Percentiles rank a stretch among this genome's conserved stretches.
These are phyloP conservation scores for Mortierella sp. DNA, from an alignment of 371 early-diverging fungal species.

Conservation along the genomic window DNA sequence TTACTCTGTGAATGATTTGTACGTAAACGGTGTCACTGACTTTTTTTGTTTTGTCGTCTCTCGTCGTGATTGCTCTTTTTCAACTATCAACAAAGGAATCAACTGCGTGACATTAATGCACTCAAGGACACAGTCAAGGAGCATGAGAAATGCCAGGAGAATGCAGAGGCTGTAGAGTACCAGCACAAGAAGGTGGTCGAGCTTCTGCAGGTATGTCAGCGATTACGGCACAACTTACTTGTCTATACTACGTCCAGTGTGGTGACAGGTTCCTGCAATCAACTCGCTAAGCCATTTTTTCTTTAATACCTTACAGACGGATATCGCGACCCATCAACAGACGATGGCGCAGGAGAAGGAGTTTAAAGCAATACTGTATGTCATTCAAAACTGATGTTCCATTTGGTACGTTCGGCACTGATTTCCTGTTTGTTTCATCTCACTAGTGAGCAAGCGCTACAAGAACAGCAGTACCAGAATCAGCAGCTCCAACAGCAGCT, in stretches of 20 bases:
- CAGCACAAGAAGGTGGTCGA: conserved; percentile 30
- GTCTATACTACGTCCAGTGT: background rate
- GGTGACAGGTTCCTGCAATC: no score
- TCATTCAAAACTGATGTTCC: no score
- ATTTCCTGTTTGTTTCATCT: no score
- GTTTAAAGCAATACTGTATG: conserved; percentile 27
- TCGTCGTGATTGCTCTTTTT: no score
- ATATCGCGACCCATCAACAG: conserved; percentile 18
- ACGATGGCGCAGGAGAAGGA: conserved; percentile 24
- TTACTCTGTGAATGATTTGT: no score
- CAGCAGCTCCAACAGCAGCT: conserved; percentile 40
- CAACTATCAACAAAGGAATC: conserved; percentile 21
- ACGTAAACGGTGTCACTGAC: background rate
- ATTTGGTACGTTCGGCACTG: background rate
- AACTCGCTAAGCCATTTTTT: no score
- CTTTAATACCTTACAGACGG: conserved; percentile 12
- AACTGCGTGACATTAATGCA: conserved; percentile 31
- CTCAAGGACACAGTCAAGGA: conserved; percentile 32
- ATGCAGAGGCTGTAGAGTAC: conserved; percentile 20
- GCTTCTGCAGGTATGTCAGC: conserved; percentile 17
- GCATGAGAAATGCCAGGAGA: conserved; percentile 38
- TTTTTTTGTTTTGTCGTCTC: background rate
- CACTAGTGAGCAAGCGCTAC: conserved; percentile 23
- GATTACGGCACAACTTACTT: background rate
- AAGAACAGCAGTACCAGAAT: conserved; percentile 39